Evolutionary conservation across 2,329 filamentous ascomycete genomes (phyloP).

Genomic region (Neodidymelliopsis sp.): DNA sequence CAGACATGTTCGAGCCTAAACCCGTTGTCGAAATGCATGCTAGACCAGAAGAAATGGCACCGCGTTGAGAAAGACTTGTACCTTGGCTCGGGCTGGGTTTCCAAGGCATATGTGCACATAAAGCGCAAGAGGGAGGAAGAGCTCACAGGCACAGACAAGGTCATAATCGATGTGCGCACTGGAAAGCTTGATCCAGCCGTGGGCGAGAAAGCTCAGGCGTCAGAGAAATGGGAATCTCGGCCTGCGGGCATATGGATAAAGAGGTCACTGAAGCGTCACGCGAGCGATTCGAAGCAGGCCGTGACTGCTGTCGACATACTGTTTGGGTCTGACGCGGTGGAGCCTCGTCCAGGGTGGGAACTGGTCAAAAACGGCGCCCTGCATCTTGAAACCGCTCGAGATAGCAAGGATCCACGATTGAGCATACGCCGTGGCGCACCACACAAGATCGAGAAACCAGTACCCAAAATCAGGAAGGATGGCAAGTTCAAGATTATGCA

Average conservation of each 20-base stretch:
- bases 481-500: conserved; percentile 98
- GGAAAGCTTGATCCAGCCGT: conserved; percentile 73
- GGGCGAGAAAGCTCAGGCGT: conserved; percentile 62
- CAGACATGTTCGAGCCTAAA: conserved; percentile 79
- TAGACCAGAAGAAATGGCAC: conserved; percentile 78
- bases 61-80: conserved; percentile 90
- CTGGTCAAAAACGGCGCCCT: conserved; percentile 71
- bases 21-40: conserved; percentile 74
- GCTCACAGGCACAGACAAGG: conserved; percentile 73
- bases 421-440: conserved; percentile 78
- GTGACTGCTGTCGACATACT: conserved; percentile 86
- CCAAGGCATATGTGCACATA: conserved; percentile 81
- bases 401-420: conserved; percentile 74
- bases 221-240: conserved; percentile 78
- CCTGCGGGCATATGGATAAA: conserved; percentile 83
- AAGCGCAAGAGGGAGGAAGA: conserved; percentile 88
- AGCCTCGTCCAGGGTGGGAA: conserved; percentile 85
- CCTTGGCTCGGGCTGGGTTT: conserved; percentile 75
- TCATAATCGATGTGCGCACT: conserved; percentile 80
- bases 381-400: conserved; percentile 69
- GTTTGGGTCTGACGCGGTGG: conserved; percentile 89
- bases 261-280: conserved; percentile 73
- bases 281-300: conserved; percentile 75
- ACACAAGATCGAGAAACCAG: conserved; percentile 70
- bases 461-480: conserved; percentile 81